A percentile compares a stretch with the other conserved stretches of the same genome.
These are phyloP conservation scores for Capsella rubella DNA, from an alignment of 441 rosid genomes.

Conservation along the genomic window DNA sequence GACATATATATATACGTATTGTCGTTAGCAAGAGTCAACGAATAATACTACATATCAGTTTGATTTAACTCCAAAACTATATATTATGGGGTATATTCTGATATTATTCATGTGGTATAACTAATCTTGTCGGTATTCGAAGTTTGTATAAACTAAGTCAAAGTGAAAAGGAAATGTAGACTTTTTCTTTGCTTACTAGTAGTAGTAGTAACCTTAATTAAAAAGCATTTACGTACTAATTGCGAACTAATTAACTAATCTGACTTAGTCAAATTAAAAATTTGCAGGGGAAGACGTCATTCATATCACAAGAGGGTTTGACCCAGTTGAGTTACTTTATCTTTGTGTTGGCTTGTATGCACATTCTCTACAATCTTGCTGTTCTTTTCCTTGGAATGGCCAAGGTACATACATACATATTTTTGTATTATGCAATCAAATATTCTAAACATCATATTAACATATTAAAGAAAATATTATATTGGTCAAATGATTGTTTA, in stretches of 20 bases:
- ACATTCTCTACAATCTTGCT: conserved; percentile 60
- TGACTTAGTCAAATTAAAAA: neutral
- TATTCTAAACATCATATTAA: neutral
- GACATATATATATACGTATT: neutral
- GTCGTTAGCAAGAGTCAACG: neutral
- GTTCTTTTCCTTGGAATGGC: conserved; percentile 73
- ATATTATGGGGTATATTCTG: neutral
- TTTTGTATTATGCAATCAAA: neutral
- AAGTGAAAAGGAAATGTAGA: too few relatives aligned
- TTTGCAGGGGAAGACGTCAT: conserved; percentile 56
- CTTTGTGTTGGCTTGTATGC: conserved; percentile 73
- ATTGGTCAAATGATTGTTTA: too few relatives aligned
- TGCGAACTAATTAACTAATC: neutral
- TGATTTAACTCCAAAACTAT: neutral
- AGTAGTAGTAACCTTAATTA: too few relatives aligned
- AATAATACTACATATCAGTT: neutral
- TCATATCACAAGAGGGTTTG: conserved; percentile 63
- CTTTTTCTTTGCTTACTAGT: too few relatives aligned
- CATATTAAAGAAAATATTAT: too few relatives aligned
- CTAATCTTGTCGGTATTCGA: neutral
- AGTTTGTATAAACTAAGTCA: neutral
- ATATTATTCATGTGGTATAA: neutral
- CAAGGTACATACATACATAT: conserved; percentile 50
- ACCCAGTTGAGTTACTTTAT: conserved; percentile 68
- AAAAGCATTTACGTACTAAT: too few relatives aligned